phyloP scores from a whole-genome alignment of 352 stramenopile species.

The Phytophthora fragariae region DNA sequence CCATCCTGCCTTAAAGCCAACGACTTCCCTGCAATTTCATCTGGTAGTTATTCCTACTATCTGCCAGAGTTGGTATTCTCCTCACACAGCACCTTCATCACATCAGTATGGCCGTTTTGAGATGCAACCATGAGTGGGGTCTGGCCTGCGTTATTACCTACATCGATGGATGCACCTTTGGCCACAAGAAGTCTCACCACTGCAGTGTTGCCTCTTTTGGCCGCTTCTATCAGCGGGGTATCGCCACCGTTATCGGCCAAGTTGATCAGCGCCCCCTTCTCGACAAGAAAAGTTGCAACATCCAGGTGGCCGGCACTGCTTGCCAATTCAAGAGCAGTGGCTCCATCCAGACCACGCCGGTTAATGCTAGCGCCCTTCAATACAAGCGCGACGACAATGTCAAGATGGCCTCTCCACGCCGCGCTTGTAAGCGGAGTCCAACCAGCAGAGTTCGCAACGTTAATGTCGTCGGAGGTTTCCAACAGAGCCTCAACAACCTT shows the following conservation, averaged over 20 bases:
- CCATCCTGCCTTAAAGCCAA: too few relatives aligned
- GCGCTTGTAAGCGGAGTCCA: constrained; percentile 5
- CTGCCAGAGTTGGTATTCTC: too few relatives aligned
- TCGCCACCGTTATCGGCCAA: background rate
- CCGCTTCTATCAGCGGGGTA: constrained; percentile 3
- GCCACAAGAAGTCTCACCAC: background rate
- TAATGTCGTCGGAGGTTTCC: background rate
- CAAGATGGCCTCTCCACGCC: constrained; percentile 2
- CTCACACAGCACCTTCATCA: constrained; percentile 1
- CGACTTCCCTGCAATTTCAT: too few relatives aligned
- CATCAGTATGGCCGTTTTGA: background rate
- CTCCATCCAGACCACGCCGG: background rate
- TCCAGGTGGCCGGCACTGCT: background rate
- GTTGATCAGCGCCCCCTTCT: background rate
- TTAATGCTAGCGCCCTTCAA: background rate
- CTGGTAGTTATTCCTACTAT: too few relatives aligned
- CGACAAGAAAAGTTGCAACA: background rate
- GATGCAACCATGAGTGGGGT: constrained; percentile 16
- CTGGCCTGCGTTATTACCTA: constrained; percentile 3
- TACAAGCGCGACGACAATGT: background rate
- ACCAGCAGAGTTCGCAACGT: background rate
- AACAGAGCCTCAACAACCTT: constrained; percentile 3
- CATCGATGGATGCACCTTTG: background rate
- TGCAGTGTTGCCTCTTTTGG: background rate
- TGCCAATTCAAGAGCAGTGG: background rate